These are phyloP conservation scores for Manihot esculenta DNA, from an alignment of 441 rosid genomes.

Conservation along the genomic window DNA sequence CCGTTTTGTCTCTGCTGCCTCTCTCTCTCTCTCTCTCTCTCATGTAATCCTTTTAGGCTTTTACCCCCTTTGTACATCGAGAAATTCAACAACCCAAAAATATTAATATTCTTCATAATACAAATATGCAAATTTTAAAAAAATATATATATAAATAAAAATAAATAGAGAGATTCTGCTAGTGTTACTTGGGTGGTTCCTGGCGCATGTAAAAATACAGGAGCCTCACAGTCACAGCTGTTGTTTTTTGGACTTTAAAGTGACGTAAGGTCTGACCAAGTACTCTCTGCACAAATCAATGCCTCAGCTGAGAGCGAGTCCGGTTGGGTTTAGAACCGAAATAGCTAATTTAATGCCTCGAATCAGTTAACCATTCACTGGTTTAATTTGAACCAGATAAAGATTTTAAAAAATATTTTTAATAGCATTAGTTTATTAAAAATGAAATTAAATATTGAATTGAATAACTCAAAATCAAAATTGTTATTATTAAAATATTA, in stretches of 20 bases:
- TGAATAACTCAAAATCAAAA: too few species aligned
- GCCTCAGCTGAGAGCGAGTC: neutral
- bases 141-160: neutral
- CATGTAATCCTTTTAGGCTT: neutral
- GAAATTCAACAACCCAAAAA: slow-evolving; percentile 7
- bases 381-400: too few species aligned
- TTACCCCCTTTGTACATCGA: neutral
- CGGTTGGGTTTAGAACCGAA: too few species aligned
- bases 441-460: too few species aligned
- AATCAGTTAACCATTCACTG: too few species aligned
- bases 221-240: slow-evolving; percentile 17
- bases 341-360: too few species aligned
- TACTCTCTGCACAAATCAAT: slow-evolving; percentile 8
- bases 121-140: neutral
- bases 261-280: slow-evolving; percentile 31
- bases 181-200: neutral
- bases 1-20: slow-evolving; percentile 33
- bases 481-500: too few species aligned
- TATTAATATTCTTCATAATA: neutral
- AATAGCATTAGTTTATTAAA: too few species aligned
- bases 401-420: too few species aligned
- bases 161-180: neutral
- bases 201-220: neutral
- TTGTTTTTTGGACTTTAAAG: slow-evolving; percentile 18
- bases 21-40: slow-evolving; percentile 3